Evolutionary conservation across 2,329 filamentous ascomycete genomes (phyloP).

Genomic region (Biscogniauxia sp.): DNA sequence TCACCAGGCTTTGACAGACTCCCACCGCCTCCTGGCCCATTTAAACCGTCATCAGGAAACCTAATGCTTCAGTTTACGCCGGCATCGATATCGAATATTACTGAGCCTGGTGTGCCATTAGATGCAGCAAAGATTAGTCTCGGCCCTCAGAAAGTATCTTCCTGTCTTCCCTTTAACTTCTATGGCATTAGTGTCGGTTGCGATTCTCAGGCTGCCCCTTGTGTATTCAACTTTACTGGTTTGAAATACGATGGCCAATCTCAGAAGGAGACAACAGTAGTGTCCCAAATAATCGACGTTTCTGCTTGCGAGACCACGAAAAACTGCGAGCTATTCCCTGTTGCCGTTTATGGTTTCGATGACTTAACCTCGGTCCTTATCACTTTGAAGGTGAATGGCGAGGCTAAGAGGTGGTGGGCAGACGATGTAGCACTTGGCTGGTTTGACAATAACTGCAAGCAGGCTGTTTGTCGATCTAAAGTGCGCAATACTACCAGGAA

Average conservation of each 20-base stretch:
- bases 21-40: conserved; percentile 18
- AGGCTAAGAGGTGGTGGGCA: conserved; percentile 44
- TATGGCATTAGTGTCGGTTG: conserved; percentile 28
- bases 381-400: conserved; percentile 36
- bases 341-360: conserved; percentile 23
- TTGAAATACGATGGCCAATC: conserved; percentile 21
- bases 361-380: conserved; percentile 37
- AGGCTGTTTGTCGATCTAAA: conserved; percentile 37
- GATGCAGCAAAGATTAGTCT: conserved; percentile 25
- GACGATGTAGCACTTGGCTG: conserved; percentile 45
- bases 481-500: conserved; percentile 30
- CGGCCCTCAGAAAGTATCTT: conserved; percentile 21
- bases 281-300: conserved; percentile 20
- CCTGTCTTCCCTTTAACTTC: conserved; percentile 31
- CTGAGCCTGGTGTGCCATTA: conserved; percentile 10
- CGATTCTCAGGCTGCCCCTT: conserved; percentile 24
- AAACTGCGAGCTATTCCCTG: conserved; percentile 23
- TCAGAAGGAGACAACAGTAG: conserved; percentile 12
- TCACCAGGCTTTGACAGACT: conserved; percentile 25
- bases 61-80: conserved; percentile 31
- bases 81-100: conserved; percentile 21
- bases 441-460: conserved; percentile 40
- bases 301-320: conserved; percentile 20
- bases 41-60: conserved; percentile 29
- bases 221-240: conserved; percentile 30